A percentile compares a stretch with the other conserved stretches of the same genome.
phyloP scores from a whole-genome alignment of 352 stramenopile species.

The Pythium catenulatum region DNA sequence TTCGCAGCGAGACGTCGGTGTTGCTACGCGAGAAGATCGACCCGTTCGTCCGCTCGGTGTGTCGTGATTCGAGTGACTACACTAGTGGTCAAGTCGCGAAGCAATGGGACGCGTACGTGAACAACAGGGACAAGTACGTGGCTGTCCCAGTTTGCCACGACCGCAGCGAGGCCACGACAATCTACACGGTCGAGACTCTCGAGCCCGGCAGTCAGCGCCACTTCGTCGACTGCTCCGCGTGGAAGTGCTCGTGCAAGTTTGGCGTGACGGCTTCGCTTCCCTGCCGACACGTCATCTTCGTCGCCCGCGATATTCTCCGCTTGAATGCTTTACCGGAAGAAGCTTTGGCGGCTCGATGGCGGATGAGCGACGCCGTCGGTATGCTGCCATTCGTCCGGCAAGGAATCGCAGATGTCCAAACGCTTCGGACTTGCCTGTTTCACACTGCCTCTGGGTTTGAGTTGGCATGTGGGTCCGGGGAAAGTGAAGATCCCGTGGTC shows the following conservation, averaged over 20 bases:
- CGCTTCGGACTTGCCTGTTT: too few species aligned
- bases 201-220: background rate
- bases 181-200: background rate
- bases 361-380: background rate
- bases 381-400: too few species aligned
- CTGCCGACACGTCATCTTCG: background rate
- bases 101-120: background rate
- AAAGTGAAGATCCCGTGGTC: too few species aligned
- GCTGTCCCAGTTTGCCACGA: background rate
- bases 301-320: background rate
- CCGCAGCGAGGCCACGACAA: background rate
- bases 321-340: background rate
- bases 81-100: background rate
- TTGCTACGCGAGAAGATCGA: background rate
- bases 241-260: slow-evolving; percentile 6
- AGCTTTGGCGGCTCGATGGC: background rate
- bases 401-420: too few species aligned
- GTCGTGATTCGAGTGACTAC: slow-evolving; percentile 32
- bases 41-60: background rate
- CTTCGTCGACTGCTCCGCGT: background rate
- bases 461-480: too few species aligned
- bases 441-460: too few species aligned
- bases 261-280: background rate
- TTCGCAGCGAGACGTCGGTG: background rate
- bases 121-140: background rate